Evolutionary conservation across 1,284 basidiomycete genomes (phyloP), one percentile per base, ranked within the genome.

Genomic region (Heterobasidion annosum): DNA sequence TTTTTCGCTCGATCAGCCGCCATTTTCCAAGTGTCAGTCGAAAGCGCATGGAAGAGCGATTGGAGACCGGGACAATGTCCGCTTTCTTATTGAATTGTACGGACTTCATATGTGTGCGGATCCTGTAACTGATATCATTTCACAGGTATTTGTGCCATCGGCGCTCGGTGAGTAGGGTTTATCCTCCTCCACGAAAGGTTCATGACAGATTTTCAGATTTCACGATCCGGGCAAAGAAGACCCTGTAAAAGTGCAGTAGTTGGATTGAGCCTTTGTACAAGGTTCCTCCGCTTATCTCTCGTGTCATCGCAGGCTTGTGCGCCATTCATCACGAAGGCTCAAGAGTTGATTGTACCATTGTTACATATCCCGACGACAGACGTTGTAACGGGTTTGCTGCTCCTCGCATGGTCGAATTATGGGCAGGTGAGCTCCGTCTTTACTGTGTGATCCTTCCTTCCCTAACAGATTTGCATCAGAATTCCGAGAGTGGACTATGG

Each of bases 291-390:
- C 40, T 43, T 43, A 13, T 16, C 5, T 43, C 8, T 43, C 16
- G 13, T 43, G 13, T 43, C 13, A 43, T 43, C 40, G 3, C 45
- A 67, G 56, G 68, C 68, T 9, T 65, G 66, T 37, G 67, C 68
- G 1, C 69, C 72, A 0, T 74, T 72, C 56, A 67, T 73, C 48
- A 68, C 71, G n/a, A 72, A 71, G 58, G 72, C 72, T 0, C 69
- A 73, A 56, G 68, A 72, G 50, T 61, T 73, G 3, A 62, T 72
- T 34, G 64, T 70, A 3, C 71, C 72, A 1, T 61, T 73, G 0
- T 54, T 74, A 18, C 70, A 72, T 44, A 61, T 74, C 2, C 73
- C 73, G 0, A 67, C 71, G 0, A 65, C 64, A 34, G 73, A 73
- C 55, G 67, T 66, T 2, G 65, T 67, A 0, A 70, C 71, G 0